Conservation (phyloP, 2,329 filamentous ascomycete genomes). For the Thielaviopsis populi region DNA sequence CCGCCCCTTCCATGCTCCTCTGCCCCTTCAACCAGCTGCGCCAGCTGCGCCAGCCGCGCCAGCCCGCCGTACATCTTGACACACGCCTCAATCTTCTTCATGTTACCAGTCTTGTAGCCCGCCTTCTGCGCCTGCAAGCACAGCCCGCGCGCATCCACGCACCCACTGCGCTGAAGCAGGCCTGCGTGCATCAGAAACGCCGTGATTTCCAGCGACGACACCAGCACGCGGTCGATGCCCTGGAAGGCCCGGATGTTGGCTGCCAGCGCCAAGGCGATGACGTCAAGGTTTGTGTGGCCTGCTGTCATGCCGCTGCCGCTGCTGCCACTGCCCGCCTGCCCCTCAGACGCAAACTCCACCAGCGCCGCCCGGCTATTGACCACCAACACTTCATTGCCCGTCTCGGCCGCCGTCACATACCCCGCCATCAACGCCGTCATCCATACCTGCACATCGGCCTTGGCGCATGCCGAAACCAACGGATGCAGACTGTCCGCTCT, state of each 20-base stretch:
- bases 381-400: constrained; percentile 62
- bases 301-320: background rate
- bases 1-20: background rate
- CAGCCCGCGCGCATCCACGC: constrained; percentile 38
- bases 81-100: constrained; percentile 67
- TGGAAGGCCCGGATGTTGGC: constrained; percentile 38
- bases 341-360: constrained; percentile 33
- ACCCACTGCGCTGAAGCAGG: constrained; percentile 29
- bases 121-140: constrained; percentile 61
- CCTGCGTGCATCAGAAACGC: constrained; percentile 60
- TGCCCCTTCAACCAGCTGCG: constrained; percentile 14
- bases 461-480: constrained; percentile 26
- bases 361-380: constrained; percentile 53
- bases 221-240: constrained; percentile 52
- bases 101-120: constrained; percentile 68
- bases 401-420: constrained; percentile 57
- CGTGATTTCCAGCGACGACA: constrained; percentile 62
- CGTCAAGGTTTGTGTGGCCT: constrained; percentile 26
- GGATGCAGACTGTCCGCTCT: constrained; percentile 25
- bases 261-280: constrained; percentile 36
- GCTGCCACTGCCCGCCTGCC: background rate
- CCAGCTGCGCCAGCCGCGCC: constrained; percentile 29
- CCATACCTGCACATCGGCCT: constrained; percentile 26
- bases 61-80: constrained; percentile 65
- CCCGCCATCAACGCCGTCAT: constrained; percentile 46